Conservation (phyloP, 2,329 filamentous ascomycete genomes). For the Anisogramma anomala region DNA sequence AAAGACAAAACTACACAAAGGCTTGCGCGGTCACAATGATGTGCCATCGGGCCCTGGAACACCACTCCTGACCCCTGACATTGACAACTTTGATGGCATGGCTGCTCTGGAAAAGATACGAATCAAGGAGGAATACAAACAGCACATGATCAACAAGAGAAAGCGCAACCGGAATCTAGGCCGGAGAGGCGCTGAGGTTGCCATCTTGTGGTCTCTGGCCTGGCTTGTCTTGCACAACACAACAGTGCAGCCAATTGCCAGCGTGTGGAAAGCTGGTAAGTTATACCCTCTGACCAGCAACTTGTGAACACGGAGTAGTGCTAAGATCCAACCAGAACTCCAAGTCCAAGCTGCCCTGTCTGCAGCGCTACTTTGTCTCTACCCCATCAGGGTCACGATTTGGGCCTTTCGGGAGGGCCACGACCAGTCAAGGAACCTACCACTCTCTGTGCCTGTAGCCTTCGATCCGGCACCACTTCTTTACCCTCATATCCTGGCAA, state of each 20-base stretch:
- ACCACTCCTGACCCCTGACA: constrained; percentile 39
- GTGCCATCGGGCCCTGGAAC: constrained; percentile 42
- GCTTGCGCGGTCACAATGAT: constrained; percentile 53
- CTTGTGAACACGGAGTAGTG: background rate
- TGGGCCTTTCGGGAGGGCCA: constrained; percentile 33
- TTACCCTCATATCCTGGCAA: constrained; percentile 67
- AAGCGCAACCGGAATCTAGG: constrained; percentile 39
- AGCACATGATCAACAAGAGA: constrained; percentile 21
- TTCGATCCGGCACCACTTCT: constrained; percentile 89
- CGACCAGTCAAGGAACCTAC: constrained; percentile 20
- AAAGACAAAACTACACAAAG: constrained; percentile 61
- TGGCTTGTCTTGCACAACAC: constrained; percentile 36
- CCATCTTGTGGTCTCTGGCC: constrained; percentile 38
- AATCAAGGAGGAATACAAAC: constrained; percentile 9
- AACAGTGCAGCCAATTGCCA: constrained; percentile 33
- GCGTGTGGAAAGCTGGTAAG: constrained; percentile 39
- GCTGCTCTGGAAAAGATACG: constrained; percentile 15
- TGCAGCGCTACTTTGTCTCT: constrained; percentile 34
- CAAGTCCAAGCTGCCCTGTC: constrained; percentile 26
- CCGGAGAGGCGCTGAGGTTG: constrained; percentile 41
- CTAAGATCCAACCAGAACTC: constrained; percentile 30
- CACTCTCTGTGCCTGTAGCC: constrained; percentile 51
- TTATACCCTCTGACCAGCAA: background rate
- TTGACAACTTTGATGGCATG: constrained; percentile 26
- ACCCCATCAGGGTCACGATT: constrained; percentile 47